Evolutionary conservation across 352 stramenopile species (phyloP).

Genomic region (Pythium biforme): DNA sequence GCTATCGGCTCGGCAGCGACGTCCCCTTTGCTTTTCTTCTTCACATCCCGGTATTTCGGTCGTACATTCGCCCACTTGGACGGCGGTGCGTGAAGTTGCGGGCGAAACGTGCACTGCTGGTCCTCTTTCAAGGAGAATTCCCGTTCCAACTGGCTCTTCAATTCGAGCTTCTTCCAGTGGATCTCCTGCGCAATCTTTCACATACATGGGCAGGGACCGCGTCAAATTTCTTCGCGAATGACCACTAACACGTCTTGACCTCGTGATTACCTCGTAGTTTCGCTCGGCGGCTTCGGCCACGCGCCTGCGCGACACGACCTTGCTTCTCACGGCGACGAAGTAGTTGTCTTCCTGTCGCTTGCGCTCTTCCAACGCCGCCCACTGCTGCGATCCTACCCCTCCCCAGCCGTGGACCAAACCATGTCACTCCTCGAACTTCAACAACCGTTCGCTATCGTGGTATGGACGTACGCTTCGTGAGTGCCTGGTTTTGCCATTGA

Average conservation of each 20-base stretch:
- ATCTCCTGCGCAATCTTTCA: slow-evolving; percentile 22
- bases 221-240: not conserved
- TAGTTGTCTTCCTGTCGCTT: slow-evolving; percentile 28
- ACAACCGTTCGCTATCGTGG: not conserved
- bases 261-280: slow-evolving; percentile 32
- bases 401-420: too few relatives aligned
- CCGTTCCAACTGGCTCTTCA: slow-evolving; percentile 29
- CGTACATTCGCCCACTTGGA: not conserved
- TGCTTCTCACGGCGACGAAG: slow-evolving; percentile 20
- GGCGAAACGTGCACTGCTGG: slow-evolving; percentile 40
- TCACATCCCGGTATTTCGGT: slow-evolving; percentile 4
- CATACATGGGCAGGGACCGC: not conserved
- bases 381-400: not conserved
- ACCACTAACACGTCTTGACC: too few relatives aligned
- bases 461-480: slow-evolving; percentile 11
- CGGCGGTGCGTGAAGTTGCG: slow-evolving; percentile 21
- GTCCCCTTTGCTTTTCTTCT: not conserved
- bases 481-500: slow-evolving; percentile 11
- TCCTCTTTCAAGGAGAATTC: slow-evolving; percentile 25
- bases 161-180: slow-evolving; percentile 36
- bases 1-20: not conserved
- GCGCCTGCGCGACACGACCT: slow-evolving; percentile 18
- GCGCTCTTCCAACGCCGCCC: not conserved
- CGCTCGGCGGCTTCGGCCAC: slow-evolving; percentile 35
- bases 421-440: not conserved